A percentile compares a stretch with the other conserved stretches of the same genome.
Conservation (phyloP, 495 filamentous ascomycete genomes). For the Hypoxylon perforatum region DNA sequence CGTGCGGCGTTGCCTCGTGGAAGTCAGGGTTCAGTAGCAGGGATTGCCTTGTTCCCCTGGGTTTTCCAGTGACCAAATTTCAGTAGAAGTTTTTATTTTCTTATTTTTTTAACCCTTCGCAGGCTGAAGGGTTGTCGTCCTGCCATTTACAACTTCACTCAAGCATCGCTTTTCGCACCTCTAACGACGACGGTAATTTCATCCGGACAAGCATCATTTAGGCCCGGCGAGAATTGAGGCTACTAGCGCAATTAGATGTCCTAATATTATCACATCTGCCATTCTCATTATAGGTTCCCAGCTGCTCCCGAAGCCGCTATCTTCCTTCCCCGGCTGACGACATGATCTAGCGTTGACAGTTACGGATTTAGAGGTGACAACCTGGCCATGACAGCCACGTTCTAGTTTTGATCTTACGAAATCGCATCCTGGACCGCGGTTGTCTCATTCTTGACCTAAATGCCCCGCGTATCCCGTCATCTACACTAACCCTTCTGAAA, state of each 20-base stretch:
- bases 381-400: not conserved
- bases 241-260: conserved; percentile 21
- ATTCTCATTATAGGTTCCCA: not conserved
- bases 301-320: not conserved
- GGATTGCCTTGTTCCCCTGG: conserved; percentile 26
- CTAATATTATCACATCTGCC: conserved; percentile 4
- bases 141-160: not conserved
- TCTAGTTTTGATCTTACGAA: not conserved
- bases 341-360: not conserved
- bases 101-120: too few species aligned
- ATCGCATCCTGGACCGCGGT: conserved; percentile 5
- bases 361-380: not conserved
- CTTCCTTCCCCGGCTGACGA: not conserved
- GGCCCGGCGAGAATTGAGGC: conserved; percentile 23
- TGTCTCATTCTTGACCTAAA: not conserved
- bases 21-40: conserved; percentile 21
- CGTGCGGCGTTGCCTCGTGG: conserved; percentile 34
- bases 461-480: not conserved
- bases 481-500: not conserved
- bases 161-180: conserved; percentile 6
- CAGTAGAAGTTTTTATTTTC: too few species aligned
- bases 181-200: conserved; percentile 18
- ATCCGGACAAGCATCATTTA: conserved; percentile 4
- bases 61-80: too few species aligned
- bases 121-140: too few species aligned